phyloP scores from a whole-genome alignment of 2,329 filamentous ascomycete species.

The Ceratocystis papillata region DNA sequence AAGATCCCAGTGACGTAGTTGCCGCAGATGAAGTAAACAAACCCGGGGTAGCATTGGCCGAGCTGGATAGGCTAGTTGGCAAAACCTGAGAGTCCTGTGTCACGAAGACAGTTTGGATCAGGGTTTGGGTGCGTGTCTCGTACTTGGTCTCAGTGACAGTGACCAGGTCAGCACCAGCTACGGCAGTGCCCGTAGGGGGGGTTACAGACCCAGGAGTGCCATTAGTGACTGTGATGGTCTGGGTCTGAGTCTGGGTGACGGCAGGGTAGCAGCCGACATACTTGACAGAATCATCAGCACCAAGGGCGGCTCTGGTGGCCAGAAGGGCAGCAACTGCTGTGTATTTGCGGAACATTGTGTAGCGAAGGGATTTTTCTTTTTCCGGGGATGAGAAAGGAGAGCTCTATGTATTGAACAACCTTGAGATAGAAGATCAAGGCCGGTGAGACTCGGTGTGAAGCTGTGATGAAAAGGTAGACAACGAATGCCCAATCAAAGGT shows the following conservation, averaged over 20 bases:
- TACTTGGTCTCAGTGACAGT: slow-evolving; percentile 6
- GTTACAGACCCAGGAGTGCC: background rate
- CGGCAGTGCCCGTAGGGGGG: background rate
- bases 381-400: background rate
- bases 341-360: slow-evolving; percentile 22
- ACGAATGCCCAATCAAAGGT: no score
- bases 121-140: slow-evolving; percentile 6
- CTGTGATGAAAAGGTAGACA: background rate
- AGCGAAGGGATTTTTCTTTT: background rate
- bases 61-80: background rate
- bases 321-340: slow-evolving; percentile 18
- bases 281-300: background rate
- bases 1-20: slow-evolving; percentile 6
- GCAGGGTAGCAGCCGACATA: slow-evolving; percentile 18
- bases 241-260: slow-evolving; percentile 17
- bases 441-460: no score
- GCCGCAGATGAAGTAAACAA: background rate
- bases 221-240: background rate
- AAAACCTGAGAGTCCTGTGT: background rate
- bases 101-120: slow-evolving; percentile 16
- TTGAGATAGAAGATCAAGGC: no score
- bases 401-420: no score
- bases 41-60: background rate
- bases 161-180: background rate
- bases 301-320: slow-evolving; percentile 14